A percentile compares a stretch with the other conserved stretches of the same genome.
phyloP scores from a whole-genome alignment of 495 filamentous ascomycete species.

The Endocarpon pusillum region DNA sequence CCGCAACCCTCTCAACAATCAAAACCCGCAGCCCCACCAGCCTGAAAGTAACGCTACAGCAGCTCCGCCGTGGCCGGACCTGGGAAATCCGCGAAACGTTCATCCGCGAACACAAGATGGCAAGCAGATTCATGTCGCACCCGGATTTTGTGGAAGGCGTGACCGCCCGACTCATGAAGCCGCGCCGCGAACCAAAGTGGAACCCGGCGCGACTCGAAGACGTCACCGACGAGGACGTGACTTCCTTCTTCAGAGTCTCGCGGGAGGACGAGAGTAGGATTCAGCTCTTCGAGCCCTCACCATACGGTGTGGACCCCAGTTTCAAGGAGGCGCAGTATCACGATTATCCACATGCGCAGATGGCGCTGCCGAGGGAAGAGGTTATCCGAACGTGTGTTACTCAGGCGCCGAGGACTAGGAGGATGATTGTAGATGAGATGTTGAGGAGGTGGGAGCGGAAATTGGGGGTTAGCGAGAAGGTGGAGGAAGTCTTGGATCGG shows the following conservation, averaged over 20 bases:
- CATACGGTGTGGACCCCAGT: no score
- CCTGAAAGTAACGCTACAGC: conserved; percentile 62
- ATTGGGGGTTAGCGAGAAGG: conserved; percentile 25
- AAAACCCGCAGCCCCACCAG: conserved; percentile 63
- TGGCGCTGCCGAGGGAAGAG: conserved; percentile 59
- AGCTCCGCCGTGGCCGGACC: conserved; percentile 52
- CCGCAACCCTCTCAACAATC: conserved; percentile 52
- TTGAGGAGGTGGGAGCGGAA: conserved; percentile 10
- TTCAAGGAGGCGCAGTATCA: conserved; percentile 34
- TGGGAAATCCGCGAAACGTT: conserved; percentile 78
- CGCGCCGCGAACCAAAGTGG: conserved; percentile 28
- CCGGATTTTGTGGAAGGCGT: conserved; percentile 84
- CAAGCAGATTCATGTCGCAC: conserved; percentile 66
- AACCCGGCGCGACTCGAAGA: conserved; percentile 12
- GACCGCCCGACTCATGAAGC: conserved; percentile 54
- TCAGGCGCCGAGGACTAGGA: conserved; percentile 1
- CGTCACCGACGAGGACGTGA: conserved; percentile 25
- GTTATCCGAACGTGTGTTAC: conserved; percentile 41
- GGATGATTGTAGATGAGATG: conserved; percentile 2
- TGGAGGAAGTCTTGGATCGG: conserved; percentile 20
- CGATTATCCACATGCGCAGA: conserved; percentile 47
- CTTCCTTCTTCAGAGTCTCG: conserved; percentile 41
- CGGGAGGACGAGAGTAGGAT: conserved; percentile 27
- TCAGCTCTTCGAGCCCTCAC: no score
- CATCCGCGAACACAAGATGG: conserved; percentile 62